These are phyloP conservation scores for Backusella parvicylindrica DNA, from an alignment of 192 early-diverging fungal species.

Conservation along the genomic window DNA sequence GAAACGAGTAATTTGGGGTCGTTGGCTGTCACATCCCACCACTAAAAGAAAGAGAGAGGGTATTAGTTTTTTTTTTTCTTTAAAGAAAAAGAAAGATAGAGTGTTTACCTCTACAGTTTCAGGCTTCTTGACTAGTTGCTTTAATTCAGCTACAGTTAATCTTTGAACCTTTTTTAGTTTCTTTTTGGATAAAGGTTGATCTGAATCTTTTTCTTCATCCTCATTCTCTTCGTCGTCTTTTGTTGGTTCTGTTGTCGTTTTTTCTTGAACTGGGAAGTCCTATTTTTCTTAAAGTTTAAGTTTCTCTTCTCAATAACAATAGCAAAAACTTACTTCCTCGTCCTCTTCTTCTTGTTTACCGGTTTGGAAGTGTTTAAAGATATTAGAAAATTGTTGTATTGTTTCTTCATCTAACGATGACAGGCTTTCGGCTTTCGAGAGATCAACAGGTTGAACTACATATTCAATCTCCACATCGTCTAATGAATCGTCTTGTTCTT, in stretches of 20 bases:
- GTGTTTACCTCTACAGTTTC: constrained; percentile 86
- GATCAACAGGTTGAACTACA: constrained; percentile 27
- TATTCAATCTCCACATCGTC: constrained; percentile 37
- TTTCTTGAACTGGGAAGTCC: constrained; percentile 3
- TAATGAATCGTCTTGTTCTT: constrained; percentile 14
- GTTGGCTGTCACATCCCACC: constrained; percentile 89
- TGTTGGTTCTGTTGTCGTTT: background rate
- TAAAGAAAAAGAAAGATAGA: background rate
- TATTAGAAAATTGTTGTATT: constrained; percentile 22
- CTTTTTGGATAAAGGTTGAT: constrained; percentile 49
- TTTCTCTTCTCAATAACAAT: background rate
- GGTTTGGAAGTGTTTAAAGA: constrained; percentile 33
- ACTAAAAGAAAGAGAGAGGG: constrained; percentile 27
- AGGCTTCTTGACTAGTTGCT: constrained; percentile 85
- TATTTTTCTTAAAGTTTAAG: background rate
- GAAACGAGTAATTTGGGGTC: constrained; percentile 89
- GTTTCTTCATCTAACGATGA: constrained; percentile 19
- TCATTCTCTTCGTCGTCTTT: constrained; percentile 19
- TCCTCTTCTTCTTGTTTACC: constrained; percentile 19
- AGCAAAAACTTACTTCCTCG: background rate
- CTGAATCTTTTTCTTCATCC: constrained; percentile 21
- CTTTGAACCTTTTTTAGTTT: constrained; percentile 56
- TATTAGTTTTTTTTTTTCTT: background rate
- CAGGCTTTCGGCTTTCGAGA: constrained; percentile 1
- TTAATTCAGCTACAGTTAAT: constrained; percentile 85